phyloP scores from a whole-genome alignment of 768 basidiomycete species.

The Cyclocybe aegerita region DNA sequence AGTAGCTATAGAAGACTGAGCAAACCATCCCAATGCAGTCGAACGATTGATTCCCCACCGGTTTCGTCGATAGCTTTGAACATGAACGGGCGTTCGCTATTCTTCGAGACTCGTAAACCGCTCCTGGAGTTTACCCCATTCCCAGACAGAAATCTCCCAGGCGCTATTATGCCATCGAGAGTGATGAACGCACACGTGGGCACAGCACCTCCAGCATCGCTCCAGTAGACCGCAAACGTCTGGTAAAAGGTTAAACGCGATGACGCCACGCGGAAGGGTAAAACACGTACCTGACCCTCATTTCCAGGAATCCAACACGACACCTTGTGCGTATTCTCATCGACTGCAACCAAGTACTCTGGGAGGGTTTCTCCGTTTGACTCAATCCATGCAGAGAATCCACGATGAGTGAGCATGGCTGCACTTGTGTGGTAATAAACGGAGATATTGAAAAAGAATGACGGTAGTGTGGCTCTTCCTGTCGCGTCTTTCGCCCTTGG shows the following conservation, averaged over 20 bases:
- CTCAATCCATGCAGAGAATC: constrained; percentile 71
- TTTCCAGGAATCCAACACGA: constrained; percentile 72
- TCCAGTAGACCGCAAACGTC: constrained; percentile 66
- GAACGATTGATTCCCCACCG: constrained; percentile 25
- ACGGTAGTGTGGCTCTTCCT: background rate
- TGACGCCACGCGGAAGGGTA: background rate
- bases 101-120: constrained; percentile 49
- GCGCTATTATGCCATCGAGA: constrained; percentile 63
- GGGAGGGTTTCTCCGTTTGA: constrained; percentile 46
- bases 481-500: too few species aligned
- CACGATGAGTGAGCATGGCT: constrained; percentile 52
- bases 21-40: background rate
- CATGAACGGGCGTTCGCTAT: constrained; percentile 58
- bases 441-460: background rate
- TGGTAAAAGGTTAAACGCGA: constrained; percentile 20
- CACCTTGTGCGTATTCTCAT: constrained; percentile 41
- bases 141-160: constrained; percentile 64
- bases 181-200: constrained; percentile 60
- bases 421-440: background rate
- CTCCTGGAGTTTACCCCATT: constrained; percentile 51
- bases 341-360: constrained; percentile 57
- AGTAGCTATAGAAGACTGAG: background rate
- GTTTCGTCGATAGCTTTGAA: constrained; percentile 45
- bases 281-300: constrained; percentile 48
- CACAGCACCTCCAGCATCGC: constrained; percentile 51